Evolutionary conservation across 257 asterid genomes (phyloP), one percentile per base, ranked within the genome.

Genomic region (Solanum bukasovii): DNA sequence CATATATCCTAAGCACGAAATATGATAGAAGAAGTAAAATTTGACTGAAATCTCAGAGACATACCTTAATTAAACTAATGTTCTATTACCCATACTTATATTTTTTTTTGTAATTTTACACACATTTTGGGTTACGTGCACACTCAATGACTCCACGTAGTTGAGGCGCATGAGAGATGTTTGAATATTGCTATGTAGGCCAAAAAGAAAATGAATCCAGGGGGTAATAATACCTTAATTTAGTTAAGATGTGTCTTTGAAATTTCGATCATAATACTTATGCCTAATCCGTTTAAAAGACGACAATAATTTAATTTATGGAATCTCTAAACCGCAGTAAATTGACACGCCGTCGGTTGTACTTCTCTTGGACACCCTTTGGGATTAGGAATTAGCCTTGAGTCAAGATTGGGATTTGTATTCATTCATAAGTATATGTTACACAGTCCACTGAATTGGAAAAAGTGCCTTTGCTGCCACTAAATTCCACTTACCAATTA

Each of bases 141-240:
- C 56, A 12, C 52, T 12, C 52, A 2, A 5, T 49, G 9, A 49
- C 23, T 49, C 23, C 1, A 16, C 23, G 3, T 49, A 49, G 23
- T 49, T 49, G 9, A 49, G 9, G 1, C 61, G 5, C 23, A 5
- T 49, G 9, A 0, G 16, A 16, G 9, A 49, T 49, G 23, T 49
- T 49, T 49, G 61, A 0, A 13, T 49, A 44, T 44, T 42, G 8
- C 20, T 6, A 49, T 1, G 1, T 49, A 5, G 3, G 23, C 3
- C 6, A 12, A 44, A 52, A 16, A 52, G 21, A 52, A 16, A 52
- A 2, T 16, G 1, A 5, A 0, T 16, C 5, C 9, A 16, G 1
- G 0, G 0, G 1, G 0, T 52, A 2, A 16, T 16, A 52, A 0
- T 0, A 16, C 0, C 8, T 52, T 52, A 16, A 6, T 52, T 3